Base-by-base conservation (phyloP, 164 flowering plant species). In the Aristolochia californica region DNA sequence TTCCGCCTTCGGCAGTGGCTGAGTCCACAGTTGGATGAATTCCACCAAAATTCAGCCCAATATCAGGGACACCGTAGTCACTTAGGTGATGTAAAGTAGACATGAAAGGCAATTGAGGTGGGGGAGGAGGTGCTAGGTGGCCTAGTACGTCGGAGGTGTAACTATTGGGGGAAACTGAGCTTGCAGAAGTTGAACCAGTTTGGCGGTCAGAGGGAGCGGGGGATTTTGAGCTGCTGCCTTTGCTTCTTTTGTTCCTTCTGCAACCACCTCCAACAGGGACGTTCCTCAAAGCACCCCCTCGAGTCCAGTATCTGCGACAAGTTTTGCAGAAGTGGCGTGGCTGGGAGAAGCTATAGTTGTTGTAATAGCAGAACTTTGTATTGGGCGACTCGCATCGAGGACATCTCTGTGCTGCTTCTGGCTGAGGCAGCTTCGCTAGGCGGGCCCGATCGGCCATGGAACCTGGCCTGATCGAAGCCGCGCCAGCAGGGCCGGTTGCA, bases 231-330 rank as follows among this genome's bases (percentile, higher is more conserved):
- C 66, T 66, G 48, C 66, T 73, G 50, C 70, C 70, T 53, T 74
- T 79, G 64, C 62, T 73, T 56, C 78, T 78, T 67, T 85, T 85
- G 80, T 82, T 85, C 62, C 83, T 72, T 22, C 93, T 70, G 60
- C 86, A 83, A 0, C 93, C 93, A 0, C 93, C 93, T 0, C 93
- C 88, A 0, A 85, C 93, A 0, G 93, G 93, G 45, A 85, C 93
- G 30, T 65, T 85, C 58, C 93, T 61, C 0, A 85, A 65, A 26
- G 88, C 82, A 5, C 93, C 93, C 0, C 93, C 93, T 62, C 82
- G 57, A 0, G 93, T 85, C 93, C 93, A 85, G 68, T 85, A 85
- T 17, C 91, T 66, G 17, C 91, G 74, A 43, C 91, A 85, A 0
- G 83, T 72, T 79, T 85, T 85, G 62, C 91, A 85, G 53, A 82